Evolutionary conservation across 106 monocot genomes (phyloP).

Genomic region (Dendrobium huoshanense): DNA sequence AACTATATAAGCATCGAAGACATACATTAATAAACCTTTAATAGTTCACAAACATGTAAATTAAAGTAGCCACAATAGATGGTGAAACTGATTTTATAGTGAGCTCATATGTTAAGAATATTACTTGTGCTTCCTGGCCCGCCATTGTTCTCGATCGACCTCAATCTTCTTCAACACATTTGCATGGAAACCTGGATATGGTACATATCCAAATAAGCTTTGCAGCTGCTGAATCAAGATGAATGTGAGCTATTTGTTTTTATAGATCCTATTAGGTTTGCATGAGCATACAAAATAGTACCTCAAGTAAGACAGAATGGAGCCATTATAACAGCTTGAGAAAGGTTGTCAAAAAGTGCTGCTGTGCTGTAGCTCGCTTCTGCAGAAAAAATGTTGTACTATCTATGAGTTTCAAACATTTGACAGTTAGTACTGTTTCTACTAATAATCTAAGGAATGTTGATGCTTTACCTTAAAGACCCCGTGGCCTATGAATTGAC

Average conservation of each 20-base stretch:
- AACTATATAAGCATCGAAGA: background rate
- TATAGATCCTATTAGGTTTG: background rate
- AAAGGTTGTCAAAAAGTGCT: constrained; percentile 41
- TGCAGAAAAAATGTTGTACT: background rate
- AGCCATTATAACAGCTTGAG: constrained; percentile 41
- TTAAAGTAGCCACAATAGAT: background rate
- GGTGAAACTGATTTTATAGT: background rate
- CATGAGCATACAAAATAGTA: constrained; percentile 7
- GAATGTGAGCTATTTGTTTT: background rate
- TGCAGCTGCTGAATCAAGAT: constrained; percentile 28
- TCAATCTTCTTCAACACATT: constrained; percentile 35
- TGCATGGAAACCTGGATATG: constrained; percentile 58
- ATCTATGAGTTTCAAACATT: too few species aligned
- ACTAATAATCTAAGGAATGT: background rate
- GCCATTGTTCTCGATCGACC: constrained; percentile 35
- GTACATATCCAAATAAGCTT: constrained; percentile 36
- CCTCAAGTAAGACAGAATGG: constrained; percentile 50
- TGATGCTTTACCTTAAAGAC: constrained; percentile 52
- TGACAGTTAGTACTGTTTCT: background rate
- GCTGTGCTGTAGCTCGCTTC: constrained; percentile 35
- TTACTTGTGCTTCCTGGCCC: constrained; percentile 34
- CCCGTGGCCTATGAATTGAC: constrained; percentile 73
- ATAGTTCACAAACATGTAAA: background rate
- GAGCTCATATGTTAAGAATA: constrained; percentile 4
- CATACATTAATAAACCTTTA: background rate